Evolutionary conservation across 306 rosid species (phyloP).

Genomic region (Dryas alaskensis): DNA sequence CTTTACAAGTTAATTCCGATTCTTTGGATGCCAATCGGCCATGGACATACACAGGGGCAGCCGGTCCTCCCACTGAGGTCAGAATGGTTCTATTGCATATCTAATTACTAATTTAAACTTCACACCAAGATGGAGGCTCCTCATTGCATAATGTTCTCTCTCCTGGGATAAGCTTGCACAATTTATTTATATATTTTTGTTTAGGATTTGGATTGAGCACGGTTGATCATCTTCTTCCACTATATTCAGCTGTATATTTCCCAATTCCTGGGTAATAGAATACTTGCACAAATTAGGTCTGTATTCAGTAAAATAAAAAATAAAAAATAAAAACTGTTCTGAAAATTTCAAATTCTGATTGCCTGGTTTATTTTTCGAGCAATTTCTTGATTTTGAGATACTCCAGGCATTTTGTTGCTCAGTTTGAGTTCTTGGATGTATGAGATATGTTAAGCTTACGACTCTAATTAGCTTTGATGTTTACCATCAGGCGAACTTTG

Average conservation of each 20-base stretch:
- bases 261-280: background rate
- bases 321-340: background rate
- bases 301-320: background rate
- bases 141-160: background rate
- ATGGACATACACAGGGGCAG: slow-evolving; percentile 51
- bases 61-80: slow-evolving; percentile 49
- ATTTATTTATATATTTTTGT: background rate
- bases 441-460: background rate
- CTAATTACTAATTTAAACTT: background rate
- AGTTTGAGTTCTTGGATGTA: background rate
- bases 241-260: background rate
- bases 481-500: slow-evolving; percentile 48
- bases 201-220: background rate
- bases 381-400: slow-evolving; percentile 15
- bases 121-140: background rate
- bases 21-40: slow-evolving; percentile 39
- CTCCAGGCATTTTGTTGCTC: background rate
- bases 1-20: slow-evolving; percentile 43
- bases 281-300: background rate
- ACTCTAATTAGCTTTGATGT: slow-evolving; percentile 26
- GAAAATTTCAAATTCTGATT: background rate
- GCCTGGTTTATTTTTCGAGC: background rate
- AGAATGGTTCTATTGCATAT: background rate
- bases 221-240: background rate
- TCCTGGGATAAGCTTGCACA: background rate